These are phyloP conservation scores for Dipodascus geniculatus DNA, from an alignment of 805 yeast genomes.

Conservation along the genomic window DNA sequence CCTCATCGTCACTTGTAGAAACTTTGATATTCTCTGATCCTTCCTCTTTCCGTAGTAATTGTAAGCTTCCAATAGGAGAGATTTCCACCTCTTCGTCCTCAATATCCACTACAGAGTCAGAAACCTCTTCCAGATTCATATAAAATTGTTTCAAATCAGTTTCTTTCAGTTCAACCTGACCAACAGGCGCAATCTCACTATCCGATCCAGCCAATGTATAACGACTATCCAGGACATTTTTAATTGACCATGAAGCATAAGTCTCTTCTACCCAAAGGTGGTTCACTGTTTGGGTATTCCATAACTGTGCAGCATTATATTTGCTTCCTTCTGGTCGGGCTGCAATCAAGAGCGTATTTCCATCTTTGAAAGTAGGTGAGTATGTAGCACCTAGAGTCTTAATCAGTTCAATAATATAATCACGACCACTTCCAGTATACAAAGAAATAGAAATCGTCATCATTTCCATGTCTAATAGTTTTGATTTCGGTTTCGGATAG, in stretches of 20 bases:
- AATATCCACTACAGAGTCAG: neutral
- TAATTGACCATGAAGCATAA: slow-evolving; percentile 46
- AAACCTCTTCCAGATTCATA: slow-evolving; percentile 14
- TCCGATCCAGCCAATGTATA: slow-evolving; percentile 36
- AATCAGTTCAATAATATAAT: slow-evolving; percentile 53
- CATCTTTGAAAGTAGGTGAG: slow-evolving; percentile 48
- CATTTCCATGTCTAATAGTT: slow-evolving; percentile 41
- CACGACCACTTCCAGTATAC: slow-evolving; percentile 76
- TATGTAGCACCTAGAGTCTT: slow-evolving; percentile 64
- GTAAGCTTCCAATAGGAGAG: no score
- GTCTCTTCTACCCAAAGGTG: slow-evolving; percentile 86
- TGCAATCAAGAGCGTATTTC: slow-evolving; percentile 62
- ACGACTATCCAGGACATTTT: slow-evolving; percentile 34
- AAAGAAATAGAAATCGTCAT: slow-evolving; percentile 58
- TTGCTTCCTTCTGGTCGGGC: slow-evolving; percentile 62
- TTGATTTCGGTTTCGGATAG: slow-evolving; percentile 49
- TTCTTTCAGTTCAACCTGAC: slow-evolving; percentile 36
- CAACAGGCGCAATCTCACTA: slow-evolving; percentile 38
- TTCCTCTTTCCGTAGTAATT: no score
- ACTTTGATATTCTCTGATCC: neutral
- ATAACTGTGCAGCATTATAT: slow-evolving; percentile 57
- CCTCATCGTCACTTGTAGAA: neutral
- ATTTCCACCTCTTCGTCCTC: no score
- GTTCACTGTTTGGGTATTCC: slow-evolving; percentile 59
- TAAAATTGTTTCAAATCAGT: slow-evolving; percentile 32